phyloP scores from a whole-genome alignment of 495 filamentous ascomycete genomes.

The Penicillium chermesinum region DNA sequence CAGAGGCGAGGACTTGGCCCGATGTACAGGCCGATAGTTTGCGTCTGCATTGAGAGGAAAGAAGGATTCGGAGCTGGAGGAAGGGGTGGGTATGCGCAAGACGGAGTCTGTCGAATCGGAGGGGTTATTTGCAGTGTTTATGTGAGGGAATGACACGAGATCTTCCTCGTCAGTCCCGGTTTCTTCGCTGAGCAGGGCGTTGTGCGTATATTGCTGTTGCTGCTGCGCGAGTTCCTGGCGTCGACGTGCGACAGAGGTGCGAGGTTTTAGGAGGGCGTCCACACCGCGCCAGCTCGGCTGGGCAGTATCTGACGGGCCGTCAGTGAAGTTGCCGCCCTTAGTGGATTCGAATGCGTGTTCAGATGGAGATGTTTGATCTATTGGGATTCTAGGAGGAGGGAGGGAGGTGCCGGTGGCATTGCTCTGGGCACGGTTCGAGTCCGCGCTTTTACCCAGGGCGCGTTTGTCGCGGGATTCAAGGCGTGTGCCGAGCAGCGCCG shows the following conservation, averaged over 20 bases:
- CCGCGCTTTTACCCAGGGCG: slow-evolving; percentile 21
- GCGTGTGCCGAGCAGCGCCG: slow-evolving; percentile 68
- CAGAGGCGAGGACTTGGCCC: slow-evolving; percentile 58
- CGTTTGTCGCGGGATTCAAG: slow-evolving; percentile 47
- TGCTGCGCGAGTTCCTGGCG: slow-evolving; percentile 40
- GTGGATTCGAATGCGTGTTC: slow-evolving; percentile 10
- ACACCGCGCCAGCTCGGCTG: slow-evolving; percentile 25
- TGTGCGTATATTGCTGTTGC: background rate
- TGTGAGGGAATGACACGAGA: slow-evolving; percentile 50
- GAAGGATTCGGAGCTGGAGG: slow-evolving; percentile 65
- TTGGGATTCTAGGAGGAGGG: slow-evolving; percentile 8
- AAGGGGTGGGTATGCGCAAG: slow-evolving; percentile 38
- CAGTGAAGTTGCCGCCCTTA: slow-evolving; percentile 15
- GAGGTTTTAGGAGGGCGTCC: slow-evolving; percentile 20
- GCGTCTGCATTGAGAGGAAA: slow-evolving; percentile 42
- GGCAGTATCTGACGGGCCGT: slow-evolving; percentile 7
- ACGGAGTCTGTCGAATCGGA: slow-evolving; percentile 15
- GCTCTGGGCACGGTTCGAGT: slow-evolving; percentile 35
- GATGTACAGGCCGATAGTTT: slow-evolving; percentile 37
- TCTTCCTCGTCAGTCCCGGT: slow-evolving; percentile 81
- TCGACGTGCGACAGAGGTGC: slow-evolving; percentile 19
- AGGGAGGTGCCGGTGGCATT: background rate
- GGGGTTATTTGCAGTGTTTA: slow-evolving; percentile 21
- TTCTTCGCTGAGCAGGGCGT: slow-evolving; percentile 55
- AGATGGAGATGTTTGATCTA: slow-evolving; percentile 14